phyloP scores from a whole-genome alignment of 495 filamentous ascomycete genomes.

The Daldinia vernicosa region DNA sequence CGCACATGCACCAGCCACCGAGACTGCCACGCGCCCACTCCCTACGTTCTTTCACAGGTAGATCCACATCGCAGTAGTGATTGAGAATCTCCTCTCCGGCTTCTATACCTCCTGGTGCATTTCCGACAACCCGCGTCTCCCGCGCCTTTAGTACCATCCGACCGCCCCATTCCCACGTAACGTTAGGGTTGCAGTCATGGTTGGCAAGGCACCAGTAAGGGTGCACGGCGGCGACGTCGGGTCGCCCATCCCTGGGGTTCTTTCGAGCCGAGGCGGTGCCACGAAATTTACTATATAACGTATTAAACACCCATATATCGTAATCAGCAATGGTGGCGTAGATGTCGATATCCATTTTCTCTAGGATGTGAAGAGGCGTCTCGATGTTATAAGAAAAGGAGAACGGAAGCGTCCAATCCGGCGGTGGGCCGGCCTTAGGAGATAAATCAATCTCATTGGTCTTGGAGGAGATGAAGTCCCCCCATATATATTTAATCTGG shows the following conservation, averaged over 20 bases:
- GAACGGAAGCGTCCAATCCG: conserved; percentile 80
- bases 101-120: conserved; percentile 64
- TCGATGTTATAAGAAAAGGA: conserved; percentile 87
- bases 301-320: conserved; percentile 95
- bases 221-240: conserved; percentile 76
- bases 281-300: conserved; percentile 90
- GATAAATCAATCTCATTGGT: conserved; percentile 61
- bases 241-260: conserved; percentile 73
- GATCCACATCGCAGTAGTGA: conserved; percentile 90
- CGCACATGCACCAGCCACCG: conserved; percentile 85
- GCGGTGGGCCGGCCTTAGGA: conserved; percentile 61
- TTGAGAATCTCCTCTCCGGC: conserved; percentile 86
- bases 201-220: conserved; percentile 75
- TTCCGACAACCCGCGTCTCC: conserved; percentile 52
- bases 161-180: conserved; percentile 92
- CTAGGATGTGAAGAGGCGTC: conserved; percentile 81
- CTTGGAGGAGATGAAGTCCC: conserved; percentile 66
- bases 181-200: conserved; percentile 93
- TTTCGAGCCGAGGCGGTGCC: conserved; percentile 88
- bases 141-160: conserved; percentile 73
- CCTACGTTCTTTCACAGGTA: conserved; percentile 79
- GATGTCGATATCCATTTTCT: conserved; percentile 90
- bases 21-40: conserved; percentile 89
- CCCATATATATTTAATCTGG: conserved; percentile 94
- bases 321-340: conserved; percentile 70